Percentiles rank a stretch among this genome's conserved stretches.
Conservation (phyloP, 768 basidiomycete species). For the Lactarius indigo region DNA sequence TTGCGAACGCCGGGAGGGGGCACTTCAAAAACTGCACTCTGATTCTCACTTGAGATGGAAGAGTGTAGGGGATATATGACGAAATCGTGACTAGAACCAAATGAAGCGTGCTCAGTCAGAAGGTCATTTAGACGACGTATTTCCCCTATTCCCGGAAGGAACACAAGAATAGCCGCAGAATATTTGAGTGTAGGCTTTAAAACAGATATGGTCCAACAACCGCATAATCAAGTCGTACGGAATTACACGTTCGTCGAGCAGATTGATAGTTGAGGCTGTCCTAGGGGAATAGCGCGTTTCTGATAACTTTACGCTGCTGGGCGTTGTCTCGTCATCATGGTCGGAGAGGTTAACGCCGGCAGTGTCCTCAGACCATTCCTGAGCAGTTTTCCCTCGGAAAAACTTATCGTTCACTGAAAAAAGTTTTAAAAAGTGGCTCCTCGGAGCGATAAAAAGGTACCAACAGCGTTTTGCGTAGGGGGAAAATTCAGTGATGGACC, state of each 20-base stretch:
- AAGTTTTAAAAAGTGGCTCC: neutral
- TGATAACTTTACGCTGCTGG: slow-evolving; percentile 45
- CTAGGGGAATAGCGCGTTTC: slow-evolving; percentile 78
- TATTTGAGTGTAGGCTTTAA: slow-evolving; percentile 52
- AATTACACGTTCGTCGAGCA: slow-evolving; percentile 83
- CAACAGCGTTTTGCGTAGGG: slow-evolving; percentile 72
- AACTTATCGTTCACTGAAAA: slow-evolving; percentile 58
- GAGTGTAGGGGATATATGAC: slow-evolving; percentile 87
- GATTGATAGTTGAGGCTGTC: slow-evolving; percentile 75
- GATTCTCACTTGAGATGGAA: slow-evolving; percentile 86
- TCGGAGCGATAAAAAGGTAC: slow-evolving; percentile 28
- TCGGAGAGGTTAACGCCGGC: slow-evolving; percentile 44
- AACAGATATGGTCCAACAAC: slow-evolving; percentile 80
- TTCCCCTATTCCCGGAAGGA: slow-evolving; percentile 93
- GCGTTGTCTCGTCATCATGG: slow-evolving; percentile 56
- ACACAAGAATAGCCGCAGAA: slow-evolving; percentile 82
- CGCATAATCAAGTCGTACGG: slow-evolving; percentile 88
- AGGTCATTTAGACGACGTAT: slow-evolving; percentile 86
- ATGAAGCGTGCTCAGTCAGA: slow-evolving; percentile 67
- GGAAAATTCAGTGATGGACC: slow-evolving; percentile 76
- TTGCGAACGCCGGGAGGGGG: slow-evolving; percentile 80
- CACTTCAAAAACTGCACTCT: slow-evolving; percentile 85
- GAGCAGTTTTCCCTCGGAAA: slow-evolving; percentile 53
- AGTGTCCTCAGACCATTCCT: slow-evolving; percentile 80
- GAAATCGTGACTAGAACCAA: slow-evolving; percentile 63